Percentiles rank a stretch among this genome's conserved stretches.
phyloP scores from a whole-genome alignment of 2,329 filamentous ascomycete species.

The Neopestalotiopsis rosae region DNA sequence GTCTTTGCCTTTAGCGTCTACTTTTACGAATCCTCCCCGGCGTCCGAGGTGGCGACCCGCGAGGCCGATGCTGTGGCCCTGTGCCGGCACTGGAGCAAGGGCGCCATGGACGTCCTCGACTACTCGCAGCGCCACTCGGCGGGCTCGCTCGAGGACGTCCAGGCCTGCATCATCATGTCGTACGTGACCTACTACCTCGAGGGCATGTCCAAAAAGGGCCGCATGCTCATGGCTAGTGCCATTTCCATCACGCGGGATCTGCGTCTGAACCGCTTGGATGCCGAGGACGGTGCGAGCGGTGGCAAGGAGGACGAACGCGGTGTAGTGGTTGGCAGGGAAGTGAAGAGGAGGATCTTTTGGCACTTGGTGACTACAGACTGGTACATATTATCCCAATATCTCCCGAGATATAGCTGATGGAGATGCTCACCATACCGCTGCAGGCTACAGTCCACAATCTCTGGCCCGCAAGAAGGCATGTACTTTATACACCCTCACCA shows the following conservation, averaged over 20 bases:
- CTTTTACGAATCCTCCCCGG: conserved; percentile 26
- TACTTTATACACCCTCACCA: conserved; percentile 28
- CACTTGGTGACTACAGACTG: conserved; percentile 24
- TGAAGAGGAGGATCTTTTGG: conserved; percentile 27
- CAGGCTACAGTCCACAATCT: conserved; percentile 29
- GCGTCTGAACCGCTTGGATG: conserved; percentile 26
- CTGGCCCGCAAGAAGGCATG: conserved; percentile 27
- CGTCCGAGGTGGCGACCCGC: conserved; percentile 24
- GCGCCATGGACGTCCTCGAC: conserved; percentile 28
- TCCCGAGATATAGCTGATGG: too few species aligned
- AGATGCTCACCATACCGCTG: not conserved
- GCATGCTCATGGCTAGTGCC: conserved; percentile 23
- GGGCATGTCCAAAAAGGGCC: conserved; percentile 26
- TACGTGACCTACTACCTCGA: conserved; percentile 26
- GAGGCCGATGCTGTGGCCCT: conserved; percentile 25
- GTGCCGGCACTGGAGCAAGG: conserved; percentile 19
- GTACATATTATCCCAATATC: conserved; percentile 9
- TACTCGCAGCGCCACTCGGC: conserved; percentile 25
- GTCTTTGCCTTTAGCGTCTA: conserved; percentile 30
- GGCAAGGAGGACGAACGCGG: conserved; percentile 10
- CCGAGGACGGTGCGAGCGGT: conserved; percentile 7
- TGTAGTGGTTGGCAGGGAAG: conserved; percentile 20
- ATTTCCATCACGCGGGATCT: conserved; percentile 26
- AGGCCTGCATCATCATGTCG: conserved; percentile 27
- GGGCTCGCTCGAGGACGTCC: conserved; percentile 26